Evolutionary conservation across 768 basidiomycete genomes (phyloP).

Genomic region (Amanita subjunquillea): DNA sequence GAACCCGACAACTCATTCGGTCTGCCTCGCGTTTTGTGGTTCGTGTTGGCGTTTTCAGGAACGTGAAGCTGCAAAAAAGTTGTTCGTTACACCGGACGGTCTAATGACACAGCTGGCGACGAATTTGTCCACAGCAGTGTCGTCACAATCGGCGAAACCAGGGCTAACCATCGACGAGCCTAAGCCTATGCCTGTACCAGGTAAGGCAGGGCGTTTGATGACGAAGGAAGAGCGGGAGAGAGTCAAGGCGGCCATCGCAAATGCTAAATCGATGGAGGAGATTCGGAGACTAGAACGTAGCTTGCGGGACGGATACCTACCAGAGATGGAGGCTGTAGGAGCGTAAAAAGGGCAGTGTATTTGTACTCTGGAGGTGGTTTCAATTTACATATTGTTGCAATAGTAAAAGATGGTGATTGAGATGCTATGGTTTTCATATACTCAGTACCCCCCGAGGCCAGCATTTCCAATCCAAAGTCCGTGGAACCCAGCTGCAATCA

Average conservation of each 20-base stretch:
- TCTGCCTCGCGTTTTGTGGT: slow-evolving; percentile 2
- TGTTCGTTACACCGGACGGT: slow-evolving; percentile 77
- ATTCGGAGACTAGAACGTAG: slow-evolving; percentile 75
- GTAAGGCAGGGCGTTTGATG: slow-evolving; percentile 79
- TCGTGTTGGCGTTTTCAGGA: slow-evolving; percentile 42
- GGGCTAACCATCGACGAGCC: slow-evolving; percentile 71
- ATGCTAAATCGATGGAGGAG: slow-evolving; percentile 87
- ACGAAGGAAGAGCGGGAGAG: slow-evolving; percentile 86
- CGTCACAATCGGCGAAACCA: slow-evolving; percentile 52
- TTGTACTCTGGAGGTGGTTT: slow-evolving; percentile 1
- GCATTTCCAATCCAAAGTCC: slow-evolving; percentile 60
- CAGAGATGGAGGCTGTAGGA: slow-evolving; percentile 66
- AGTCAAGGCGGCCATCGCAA: slow-evolving; percentile 80
- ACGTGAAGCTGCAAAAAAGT: slow-evolving; percentile 57
- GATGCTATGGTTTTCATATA: background rate
- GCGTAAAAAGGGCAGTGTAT: slow-evolving; percentile 35
- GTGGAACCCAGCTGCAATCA: slow-evolving; percentile 55
- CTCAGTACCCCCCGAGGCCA: slow-evolving; percentile 33
- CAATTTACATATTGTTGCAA: slow-evolving; percentile 2
- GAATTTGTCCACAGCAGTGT: slow-evolving; percentile 63
- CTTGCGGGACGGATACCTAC: slow-evolving; percentile 77
- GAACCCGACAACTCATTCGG: slow-evolving; percentile 10
- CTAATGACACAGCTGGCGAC: slow-evolving; percentile 74
- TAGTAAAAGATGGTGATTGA: background rate
- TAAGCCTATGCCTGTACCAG: slow-evolving; percentile 40